phyloP scores from a whole-genome alignment of 129 eudicot genomes.

The Smallanthus sonchifolius region DNA sequence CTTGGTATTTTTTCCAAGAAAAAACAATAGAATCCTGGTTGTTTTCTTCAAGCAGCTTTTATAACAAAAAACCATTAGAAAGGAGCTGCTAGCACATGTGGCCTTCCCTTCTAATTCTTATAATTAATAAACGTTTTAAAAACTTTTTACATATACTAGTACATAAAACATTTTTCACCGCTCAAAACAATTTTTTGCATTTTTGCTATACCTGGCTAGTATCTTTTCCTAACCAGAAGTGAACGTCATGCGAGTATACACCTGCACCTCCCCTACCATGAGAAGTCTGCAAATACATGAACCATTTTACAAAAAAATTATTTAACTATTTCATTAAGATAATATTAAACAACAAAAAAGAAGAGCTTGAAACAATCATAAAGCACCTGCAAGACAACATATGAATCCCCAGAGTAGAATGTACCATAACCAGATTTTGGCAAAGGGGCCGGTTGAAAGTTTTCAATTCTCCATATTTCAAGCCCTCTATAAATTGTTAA shows the following conservation, averaged over 20 bases:
- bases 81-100: neutral
- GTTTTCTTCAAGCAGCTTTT: neutral
- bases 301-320: neutral
- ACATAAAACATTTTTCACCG: neutral
- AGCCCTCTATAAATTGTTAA: constrained; percentile 79
- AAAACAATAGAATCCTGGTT: neutral
- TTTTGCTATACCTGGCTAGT: constrained; percentile 68
- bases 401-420: constrained; percentile 85
- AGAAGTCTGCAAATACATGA: constrained; percentile 54
- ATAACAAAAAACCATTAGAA: neutral
- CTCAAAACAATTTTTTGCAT: neutral
- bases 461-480: constrained; percentile 93
- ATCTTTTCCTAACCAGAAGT: constrained; percentile 95
- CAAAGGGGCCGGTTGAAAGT: constrained; percentile 80
- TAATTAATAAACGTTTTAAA: neutral
- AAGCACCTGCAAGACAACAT: constrained; percentile 64
- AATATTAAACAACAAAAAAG: neutral
- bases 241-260: constrained; percentile 48
- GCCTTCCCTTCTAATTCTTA: neutral
- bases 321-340: neutral
- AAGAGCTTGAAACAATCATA: constrained; percentile 6
- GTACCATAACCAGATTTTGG: constrained; percentile 83
- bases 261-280: constrained; percentile 85
- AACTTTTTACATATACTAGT: neutral
- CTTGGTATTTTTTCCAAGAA: neutral